Percentiles rank a stretch among this genome's conserved stretches.
Conservation (phyloP, 805 yeast genomes). For the Teunomyces kruisii region DNA sequence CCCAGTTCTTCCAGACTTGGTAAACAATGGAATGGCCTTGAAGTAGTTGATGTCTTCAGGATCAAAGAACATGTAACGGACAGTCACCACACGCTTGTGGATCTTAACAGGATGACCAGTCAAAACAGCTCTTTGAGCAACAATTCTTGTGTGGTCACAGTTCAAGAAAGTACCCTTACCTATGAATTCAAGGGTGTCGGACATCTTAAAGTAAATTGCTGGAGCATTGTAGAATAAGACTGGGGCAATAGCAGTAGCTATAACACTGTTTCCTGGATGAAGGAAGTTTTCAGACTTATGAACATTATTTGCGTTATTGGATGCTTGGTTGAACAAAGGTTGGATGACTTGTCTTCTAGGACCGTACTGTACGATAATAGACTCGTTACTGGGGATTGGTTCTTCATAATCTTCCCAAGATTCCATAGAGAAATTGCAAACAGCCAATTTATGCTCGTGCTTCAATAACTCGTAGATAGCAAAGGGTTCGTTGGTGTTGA, state of each 20-base stretch:
- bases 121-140: constrained; percentile 84
- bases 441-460: constrained; percentile 85
- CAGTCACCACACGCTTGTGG: constrained; percentile 86
- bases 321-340: constrained; percentile 80
- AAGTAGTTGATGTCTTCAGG: constrained; percentile 85
- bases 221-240: constrained; percentile 82
- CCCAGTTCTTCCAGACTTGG: constrained; percentile 91
- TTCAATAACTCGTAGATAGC: constrained; percentile 71
- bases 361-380: constrained; percentile 87
- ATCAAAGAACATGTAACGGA: constrained; percentile 96
- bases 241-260: constrained; percentile 90
- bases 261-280: constrained; percentile 65
- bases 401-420: constrained; percentile 88
- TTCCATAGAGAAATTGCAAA: constrained; percentile 76
- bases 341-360: constrained; percentile 80
- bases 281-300: constrained; percentile 82
- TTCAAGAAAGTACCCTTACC: constrained; percentile 91
- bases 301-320: constrained; percentile 78
- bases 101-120: constrained; percentile 96
- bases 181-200: constrained; percentile 57
- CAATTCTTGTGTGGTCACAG: constrained; percentile 77
- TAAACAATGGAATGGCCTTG: constrained; percentile 88
- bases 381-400: constrained; percentile 82
- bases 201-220: constrained; percentile 72
- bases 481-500: constrained; percentile 52